A percentile compares a stretch with the other conserved stretches of the same genome.
Evolutionary conservation across 208 protist species (phyloP).

Genomic region (Vickermania ingenoplastis): DNA sequence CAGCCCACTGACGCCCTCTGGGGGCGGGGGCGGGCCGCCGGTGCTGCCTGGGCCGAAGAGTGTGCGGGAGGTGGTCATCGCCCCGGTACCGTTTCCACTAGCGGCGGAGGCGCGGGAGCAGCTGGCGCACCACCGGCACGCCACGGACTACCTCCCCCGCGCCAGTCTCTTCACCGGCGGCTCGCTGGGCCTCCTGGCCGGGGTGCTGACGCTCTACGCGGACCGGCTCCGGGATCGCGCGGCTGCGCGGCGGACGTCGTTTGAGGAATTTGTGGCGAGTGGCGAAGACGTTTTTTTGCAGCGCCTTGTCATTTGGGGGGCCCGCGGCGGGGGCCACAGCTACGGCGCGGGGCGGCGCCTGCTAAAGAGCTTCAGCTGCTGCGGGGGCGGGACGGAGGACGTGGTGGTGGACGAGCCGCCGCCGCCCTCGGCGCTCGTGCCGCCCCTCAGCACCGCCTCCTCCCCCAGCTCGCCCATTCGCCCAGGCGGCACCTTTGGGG

Average conservation of each 20-base stretch:
- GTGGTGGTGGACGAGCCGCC: not conserved
- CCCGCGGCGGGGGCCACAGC: constrained; percentile 7
- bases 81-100: not conserved
- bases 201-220: constrained; percentile 32
- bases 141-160: constrained; percentile 11
- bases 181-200: constrained; percentile 45
- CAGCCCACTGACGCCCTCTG: too few relatives aligned
- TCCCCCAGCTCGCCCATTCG: too few relatives aligned
- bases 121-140: constrained; percentile 25
- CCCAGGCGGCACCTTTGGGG: too few relatives aligned
- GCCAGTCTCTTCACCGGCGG: constrained; percentile 45
- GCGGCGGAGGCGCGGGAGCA: not conserved
- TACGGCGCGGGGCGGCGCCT: not conserved
- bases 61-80: not conserved
- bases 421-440: not conserved
- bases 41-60: not conserved
- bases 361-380: not conserved
- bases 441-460: too few relatives aligned
- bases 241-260: not conserved
- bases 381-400: constrained; percentile 1
- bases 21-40: too few relatives aligned
- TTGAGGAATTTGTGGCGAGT: constrained; percentile 4
- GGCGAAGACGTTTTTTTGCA: constrained; percentile 42
- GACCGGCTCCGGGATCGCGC: constrained; percentile 13
- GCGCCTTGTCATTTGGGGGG: constrained; percentile 43